Evolutionary conservation across 2,329 filamentous ascomycete species (phyloP).

Genomic region (Penicillium brasilianum): DNA sequence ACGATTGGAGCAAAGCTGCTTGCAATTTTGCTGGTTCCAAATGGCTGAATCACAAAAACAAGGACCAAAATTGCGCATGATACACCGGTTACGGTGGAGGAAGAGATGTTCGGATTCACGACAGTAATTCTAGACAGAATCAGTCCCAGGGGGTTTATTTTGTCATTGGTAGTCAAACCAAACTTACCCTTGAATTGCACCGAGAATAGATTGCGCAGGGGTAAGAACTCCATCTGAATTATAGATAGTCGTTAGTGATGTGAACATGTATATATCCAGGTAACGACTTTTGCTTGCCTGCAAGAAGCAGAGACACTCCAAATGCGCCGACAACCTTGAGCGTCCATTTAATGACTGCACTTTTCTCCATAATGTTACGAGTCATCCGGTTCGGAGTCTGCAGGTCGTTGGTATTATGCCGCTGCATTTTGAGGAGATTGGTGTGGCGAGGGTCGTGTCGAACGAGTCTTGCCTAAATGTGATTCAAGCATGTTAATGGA

Average conservation of each 20-base stretch:
- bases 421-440: conserved; percentile 54
- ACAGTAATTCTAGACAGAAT: conserved; percentile 40
- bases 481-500: neutral
- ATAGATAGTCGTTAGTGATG: neutral
- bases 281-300: conserved; percentile 32
- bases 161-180: neutral
- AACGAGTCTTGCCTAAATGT: conserved; percentile 55
- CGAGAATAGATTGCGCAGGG: conserved; percentile 62
- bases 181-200: conserved; percentile 59
- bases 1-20: conserved; percentile 60
- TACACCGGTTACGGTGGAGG: conserved; percentile 55
- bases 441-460: conserved; percentile 58
- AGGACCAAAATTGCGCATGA: conserved; percentile 60
- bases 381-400: conserved; percentile 49
- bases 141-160: neutral
- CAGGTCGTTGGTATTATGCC: conserved; percentile 53
- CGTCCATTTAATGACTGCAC: conserved; percentile 50
- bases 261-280: too few relatives aligned
- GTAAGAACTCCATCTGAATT: conserved; percentile 59
- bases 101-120: conserved; percentile 53
- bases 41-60: conserved; percentile 60
- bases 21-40: conserved; percentile 58
- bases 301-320: conserved; percentile 60
- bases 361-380: conserved; percentile 55
- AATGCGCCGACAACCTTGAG: conserved; percentile 60